Base-by-base conservation (phyloP, 352 stramenopile genomes). In the Pythium apleroticum region DNA sequence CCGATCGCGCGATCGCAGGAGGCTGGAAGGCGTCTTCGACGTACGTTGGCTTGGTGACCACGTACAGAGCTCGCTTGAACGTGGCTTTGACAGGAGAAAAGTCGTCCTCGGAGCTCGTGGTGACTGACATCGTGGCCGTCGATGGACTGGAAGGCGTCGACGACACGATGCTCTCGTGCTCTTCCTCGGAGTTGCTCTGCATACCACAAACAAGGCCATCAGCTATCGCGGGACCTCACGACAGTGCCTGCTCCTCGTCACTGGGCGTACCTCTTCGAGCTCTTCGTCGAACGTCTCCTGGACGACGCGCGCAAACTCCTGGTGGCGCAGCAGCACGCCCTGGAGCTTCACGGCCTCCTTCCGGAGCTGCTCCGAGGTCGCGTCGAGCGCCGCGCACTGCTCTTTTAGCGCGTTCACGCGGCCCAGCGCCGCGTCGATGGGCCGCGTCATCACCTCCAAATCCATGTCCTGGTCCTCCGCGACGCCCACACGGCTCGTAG, bases 201-300 rank as follows among this genome's bases (percentile, higher is more conserved):
- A 53, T 35, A 35, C 60, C 54, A 22, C 3, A 64, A 73, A 20
- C 35, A 60, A 12, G 62, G 69, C 17, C 50, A 64, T 70, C 58
- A 0, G 65, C 43, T 14, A 5, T 60, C 39, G 37, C 22, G 57
- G 10, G 11, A 22, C 3, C 19, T 19, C 27, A 3, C 22, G 11
- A 22, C 59, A n/a, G n/a, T 71, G 1, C 6, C 39, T 72, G 66
- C 33, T 70, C 39, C 22, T 60, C 67, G 24, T 24, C 9, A 1
- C 63, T 65, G 59, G 55, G 54, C 74, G 58, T 73, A 61, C 33
- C 49, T 67, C 54, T 33, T 66, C 48, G 30, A 84, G 69, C 10
- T 71, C 65, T 15, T 69, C 59, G 4, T 79, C 67, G 39, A 89
- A 86, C 15, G 72, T 68, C 52, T 84, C 71, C 24, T 80, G 57